Percentiles rank a stretch among this genome's conserved stretches.
These are phyloP conservation scores for Kondoa subrosea DNA, from an alignment of 768 basidiomycete species.

Conservation along the genomic window DNA sequence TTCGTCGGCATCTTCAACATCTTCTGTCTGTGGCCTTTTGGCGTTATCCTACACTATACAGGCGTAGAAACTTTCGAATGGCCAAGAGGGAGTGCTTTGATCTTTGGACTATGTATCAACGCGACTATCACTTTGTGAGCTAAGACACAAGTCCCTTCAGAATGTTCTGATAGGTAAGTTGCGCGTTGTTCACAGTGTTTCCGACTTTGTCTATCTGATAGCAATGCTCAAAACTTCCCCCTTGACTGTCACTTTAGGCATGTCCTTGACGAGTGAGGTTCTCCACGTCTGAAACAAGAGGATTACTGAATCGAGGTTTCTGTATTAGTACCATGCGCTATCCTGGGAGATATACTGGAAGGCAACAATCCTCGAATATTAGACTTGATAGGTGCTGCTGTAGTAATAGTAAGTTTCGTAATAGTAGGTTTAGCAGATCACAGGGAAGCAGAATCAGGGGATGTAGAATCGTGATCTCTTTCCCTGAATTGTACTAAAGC, in stretches of 20 bases:
- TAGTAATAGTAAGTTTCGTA: neutral
- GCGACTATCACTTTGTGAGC: slow-evolving; percentile 38
- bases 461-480: too few relatives aligned
- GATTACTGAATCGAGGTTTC: neutral
- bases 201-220: slow-evolving; percentile 45
- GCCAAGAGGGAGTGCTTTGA: slow-evolving; percentile 42
- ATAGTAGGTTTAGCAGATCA: neutral
- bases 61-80: slow-evolving; percentile 58
- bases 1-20: slow-evolving; percentile 82
- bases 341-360: slow-evolving; percentile 13
- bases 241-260: slow-evolving; percentile 75
- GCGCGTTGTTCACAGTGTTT: slow-evolving; percentile 20
- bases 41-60: slow-evolving; percentile 53
- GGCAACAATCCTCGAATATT: slow-evolving; percentile 6
- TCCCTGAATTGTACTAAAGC: too few relatives aligned
- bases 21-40: slow-evolving; percentile 56
- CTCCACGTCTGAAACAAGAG: neutral
- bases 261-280: slow-evolving; percentile 54
- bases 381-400: neutral
- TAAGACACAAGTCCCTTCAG: too few relatives aligned
- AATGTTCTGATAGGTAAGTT: slow-evolving; percentile 20
- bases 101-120: slow-evolving; percentile 43
- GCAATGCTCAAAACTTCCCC: slow-evolving; percentile 97
- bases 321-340: slow-evolving; percentile 50
- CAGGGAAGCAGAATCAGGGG: neutral